These are phyloP conservation scores for Afroboletus lepidellus DNA, from an alignment of 1,284 basidiomycete species.

Conservation along the genomic window DNA sequence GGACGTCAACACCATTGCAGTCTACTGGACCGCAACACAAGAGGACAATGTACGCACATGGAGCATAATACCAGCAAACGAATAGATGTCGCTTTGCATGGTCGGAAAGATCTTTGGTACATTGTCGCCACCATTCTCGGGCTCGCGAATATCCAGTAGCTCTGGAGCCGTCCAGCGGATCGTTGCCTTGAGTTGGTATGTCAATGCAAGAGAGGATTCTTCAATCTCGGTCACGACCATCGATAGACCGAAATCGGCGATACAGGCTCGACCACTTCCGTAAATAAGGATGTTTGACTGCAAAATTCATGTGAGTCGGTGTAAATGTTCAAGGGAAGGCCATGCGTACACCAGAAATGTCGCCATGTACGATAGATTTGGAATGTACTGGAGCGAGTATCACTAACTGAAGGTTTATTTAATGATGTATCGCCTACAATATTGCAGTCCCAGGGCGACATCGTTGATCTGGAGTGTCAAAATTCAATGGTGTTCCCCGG, in stretches of 20 bases:
- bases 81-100: conserved; percentile 22
- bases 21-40: background rate
- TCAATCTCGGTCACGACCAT: conserved; percentile 10
- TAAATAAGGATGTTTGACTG: conserved; percentile 25
- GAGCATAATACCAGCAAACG: conserved; percentile 27
- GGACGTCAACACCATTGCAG: background rate
- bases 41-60: conserved; percentile 11
- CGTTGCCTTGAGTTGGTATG: conserved; percentile 19
- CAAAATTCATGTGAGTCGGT: background rate
- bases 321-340: background rate
- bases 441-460: conserved; percentile 26
- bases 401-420: background rate
- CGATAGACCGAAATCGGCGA: conserved; percentile 23
- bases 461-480: conserved; percentile 21
- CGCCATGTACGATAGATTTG: conserved; percentile 24
- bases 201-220: conserved; percentile 13
- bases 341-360: conserved; percentile 30
- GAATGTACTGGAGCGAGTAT: conserved; percentile 21
- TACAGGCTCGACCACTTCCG: conserved; percentile 22
- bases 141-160: conserved; percentile 6
- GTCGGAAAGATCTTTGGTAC: conserved; percentile 16
- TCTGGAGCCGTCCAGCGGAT: conserved; percentile 27
- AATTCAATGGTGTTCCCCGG: background rate
- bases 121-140: background rate
- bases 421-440: conserved; percentile 13